Evolutionary conservation across 192 early-diverging fungal genomes (phyloP).

Genomic region (Chytriomyces sp.): DNA sequence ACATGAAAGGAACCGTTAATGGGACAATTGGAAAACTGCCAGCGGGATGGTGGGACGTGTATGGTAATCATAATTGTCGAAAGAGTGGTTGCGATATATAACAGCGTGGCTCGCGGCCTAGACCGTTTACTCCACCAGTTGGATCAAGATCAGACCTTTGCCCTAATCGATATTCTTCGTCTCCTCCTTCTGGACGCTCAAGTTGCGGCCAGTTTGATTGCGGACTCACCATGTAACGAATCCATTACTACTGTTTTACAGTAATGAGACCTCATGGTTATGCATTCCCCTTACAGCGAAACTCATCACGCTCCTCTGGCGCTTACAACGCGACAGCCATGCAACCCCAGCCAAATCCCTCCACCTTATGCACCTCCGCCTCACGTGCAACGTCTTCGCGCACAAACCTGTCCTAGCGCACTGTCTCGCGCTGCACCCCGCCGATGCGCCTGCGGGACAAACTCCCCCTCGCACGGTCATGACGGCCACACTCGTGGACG

Average conservation of each 20-base stretch:
- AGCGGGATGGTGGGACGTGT: background rate
- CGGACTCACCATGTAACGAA: conserved; percentile 25
- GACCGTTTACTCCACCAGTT: conserved; percentile 40
- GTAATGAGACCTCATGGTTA: too few species aligned
- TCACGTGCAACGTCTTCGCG: conserved; percentile 65
- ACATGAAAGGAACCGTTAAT: conserved; percentile 21
- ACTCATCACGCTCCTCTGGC: conserved; percentile 30
- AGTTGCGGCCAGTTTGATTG: conserved; percentile 50
- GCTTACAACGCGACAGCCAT: conserved; percentile 16
- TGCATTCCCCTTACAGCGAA: conserved; percentile 3
- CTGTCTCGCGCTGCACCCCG: conserved; percentile 31
- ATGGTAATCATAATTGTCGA: too few species aligned
- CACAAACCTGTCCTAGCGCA: conserved; percentile 35
- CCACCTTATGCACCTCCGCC: conserved; percentile 60
- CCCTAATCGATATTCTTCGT: conserved; percentile 65
- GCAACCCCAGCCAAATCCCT: conserved; percentile 49
- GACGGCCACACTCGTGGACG: conserved; percentile 64
- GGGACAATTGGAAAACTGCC: conserved; percentile 11
- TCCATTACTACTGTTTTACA: too few species aligned
- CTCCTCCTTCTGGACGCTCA: conserved; percentile 52
- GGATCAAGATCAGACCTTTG: conserved; percentile 57
- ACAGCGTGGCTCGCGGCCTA: conserved; percentile 36
- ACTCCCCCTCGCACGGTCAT: conserved; percentile 51
- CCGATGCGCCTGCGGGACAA: background rate
- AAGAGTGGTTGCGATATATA: conserved; percentile 31